Percentiles rank a stretch among this genome's conserved stretches.
Evolutionary conservation across 208 protist genomes (phyloP).

Genomic region (Trypanosoma mega): DNA sequence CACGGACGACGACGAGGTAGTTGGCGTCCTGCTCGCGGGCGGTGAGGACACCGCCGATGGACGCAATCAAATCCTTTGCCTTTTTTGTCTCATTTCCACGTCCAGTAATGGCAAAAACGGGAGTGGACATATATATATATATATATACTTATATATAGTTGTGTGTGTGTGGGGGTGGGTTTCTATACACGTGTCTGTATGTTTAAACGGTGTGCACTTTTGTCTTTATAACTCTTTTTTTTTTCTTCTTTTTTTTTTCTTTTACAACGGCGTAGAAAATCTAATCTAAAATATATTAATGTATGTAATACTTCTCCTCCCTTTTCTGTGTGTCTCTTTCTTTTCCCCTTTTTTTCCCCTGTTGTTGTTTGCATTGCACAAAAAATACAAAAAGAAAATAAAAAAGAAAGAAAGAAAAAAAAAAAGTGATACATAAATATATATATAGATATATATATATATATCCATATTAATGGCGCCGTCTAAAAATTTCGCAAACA

Average conservation of each 20-base stretch:
- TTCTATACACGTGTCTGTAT: constrained; percentile 4
- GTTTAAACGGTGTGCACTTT: neutral
- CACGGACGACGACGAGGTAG: constrained; percentile 22
- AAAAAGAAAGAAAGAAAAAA: constrained; percentile 5
- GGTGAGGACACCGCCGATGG: constrained; percentile 19
- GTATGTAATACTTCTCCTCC: too few relatives aligned
- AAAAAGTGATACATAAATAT: too few relatives aligned
- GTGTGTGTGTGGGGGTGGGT: neutral
- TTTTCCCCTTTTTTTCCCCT: neutral
- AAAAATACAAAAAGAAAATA: constrained; percentile 10
- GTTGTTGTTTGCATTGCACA: neutral
- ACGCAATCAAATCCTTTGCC: constrained; percentile 21
- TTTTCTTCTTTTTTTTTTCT: constrained; percentile 9
- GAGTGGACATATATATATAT: neutral
- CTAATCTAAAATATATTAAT: too few relatives aligned
- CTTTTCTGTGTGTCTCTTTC: neutral
- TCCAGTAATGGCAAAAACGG: constrained; percentile 23
- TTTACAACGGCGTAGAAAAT: too few relatives aligned
- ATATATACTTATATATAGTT: neutral
- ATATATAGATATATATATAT: too few relatives aligned
- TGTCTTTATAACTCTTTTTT: neutral
- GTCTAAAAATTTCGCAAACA: too few relatives aligned
- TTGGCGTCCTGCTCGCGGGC: constrained; percentile 14
- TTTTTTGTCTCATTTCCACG: constrained; percentile 22
- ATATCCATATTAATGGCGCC: too few relatives aligned